Percentiles rank a stretch among this genome's conserved stretches.
Evolutionary conservation across 2,329 filamentous ascomycete species (phyloP).

Genomic region (Colletotrichum filicis): DNA sequence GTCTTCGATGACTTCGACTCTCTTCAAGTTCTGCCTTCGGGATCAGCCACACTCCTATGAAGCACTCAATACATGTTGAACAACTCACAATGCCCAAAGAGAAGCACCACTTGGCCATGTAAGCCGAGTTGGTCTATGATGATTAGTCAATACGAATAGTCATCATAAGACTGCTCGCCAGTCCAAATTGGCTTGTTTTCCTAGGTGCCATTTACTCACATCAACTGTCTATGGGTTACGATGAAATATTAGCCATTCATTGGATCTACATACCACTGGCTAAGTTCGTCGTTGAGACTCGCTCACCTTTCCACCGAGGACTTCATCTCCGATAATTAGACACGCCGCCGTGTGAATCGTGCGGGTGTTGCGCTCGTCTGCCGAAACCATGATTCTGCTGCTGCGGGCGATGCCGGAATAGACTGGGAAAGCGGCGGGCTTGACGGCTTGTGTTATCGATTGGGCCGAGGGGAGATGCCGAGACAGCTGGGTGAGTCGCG

Average conservation of each 20-base stretch:
- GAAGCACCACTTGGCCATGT: conserved; percentile 74
- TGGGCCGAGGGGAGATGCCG: conserved; percentile 67
- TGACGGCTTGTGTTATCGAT: conserved; percentile 38
- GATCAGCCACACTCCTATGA: not conserved
- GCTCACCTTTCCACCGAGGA: conserved; percentile 88
- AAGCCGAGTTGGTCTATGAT: conserved; percentile 70
- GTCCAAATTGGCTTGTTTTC: too few relatives aligned
- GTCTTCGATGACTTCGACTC: conserved; percentile 93
- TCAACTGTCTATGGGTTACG: conserved; percentile 48
- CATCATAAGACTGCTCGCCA: not conserved
- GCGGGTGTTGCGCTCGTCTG: conserved; percentile 67
- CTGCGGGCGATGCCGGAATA: conserved; percentile 38
- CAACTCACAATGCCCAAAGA: conserved; percentile 65
- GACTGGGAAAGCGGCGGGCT: conserved; percentile 38
- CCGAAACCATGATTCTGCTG: conserved; percentile 55
- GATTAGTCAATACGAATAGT: conserved; percentile 20
- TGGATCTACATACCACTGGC: not conserved
- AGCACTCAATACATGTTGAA: not conserved
- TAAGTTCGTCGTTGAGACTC: not conserved
- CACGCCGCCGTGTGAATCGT: conserved; percentile 91
- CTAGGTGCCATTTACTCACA: conserved; percentile 43
- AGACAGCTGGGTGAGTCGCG: conserved; percentile 77
- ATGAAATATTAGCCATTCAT: conserved; percentile 4
- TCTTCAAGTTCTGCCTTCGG: conserved; percentile 72
- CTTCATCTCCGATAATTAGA: conserved; percentile 96